Base-by-base conservation (phyloP, 129 eudicot genomes). In the Kitagawia praeruptora region DNA sequence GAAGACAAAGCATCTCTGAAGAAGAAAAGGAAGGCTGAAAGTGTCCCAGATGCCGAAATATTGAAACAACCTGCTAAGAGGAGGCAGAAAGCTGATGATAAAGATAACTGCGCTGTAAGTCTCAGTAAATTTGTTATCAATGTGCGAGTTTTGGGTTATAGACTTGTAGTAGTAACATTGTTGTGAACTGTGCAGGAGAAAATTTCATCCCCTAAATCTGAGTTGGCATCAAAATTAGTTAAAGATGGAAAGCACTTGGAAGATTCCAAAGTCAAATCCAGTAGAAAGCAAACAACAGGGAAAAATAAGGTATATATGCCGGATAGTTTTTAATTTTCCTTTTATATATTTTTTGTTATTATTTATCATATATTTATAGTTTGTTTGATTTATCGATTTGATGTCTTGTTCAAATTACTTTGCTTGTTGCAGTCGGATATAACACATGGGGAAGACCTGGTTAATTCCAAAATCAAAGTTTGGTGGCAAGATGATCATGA, bases 131-230 rank as follows among this genome's bases (percentile, higher is more conserved):
- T 58, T 58, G 31, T n/a, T 23, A 31, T 58, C 28, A n/a, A 58
- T 58, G 67, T 58, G 28, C 3, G 67, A 58, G 31, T 58, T 23
- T n/a, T 6, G 34, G 14, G 11, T 23, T n/a, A 58, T n/a, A n/a
- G n/a, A n/a, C n/a, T n/a, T n/a, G n/a, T n/a, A n/a, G 10, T 10
- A 0, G 4, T 58, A 23, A 58, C 67, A 7, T 58, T 58, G 67
- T 58, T 58, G 67, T 58, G 67, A 58, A 58, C 67, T 58, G 67
- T 58, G 67, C 67, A 58, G 67, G 67, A 58, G 31, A n/a, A 23
- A n/a, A 58, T 58, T 23, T 23, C 34, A 7, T 61, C 69, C 69
- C 69, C 69, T 61, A 61, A 61, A n/a, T n/a, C 69, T 61, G 69
- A 61, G 16, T 25, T n/a, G 69, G 15, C 69, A n/a, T n/a, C 34